Evolutionary conservation across 2,329 filamentous ascomycete species (phyloP).

Genomic region (Neonectria coccinea): DNA sequence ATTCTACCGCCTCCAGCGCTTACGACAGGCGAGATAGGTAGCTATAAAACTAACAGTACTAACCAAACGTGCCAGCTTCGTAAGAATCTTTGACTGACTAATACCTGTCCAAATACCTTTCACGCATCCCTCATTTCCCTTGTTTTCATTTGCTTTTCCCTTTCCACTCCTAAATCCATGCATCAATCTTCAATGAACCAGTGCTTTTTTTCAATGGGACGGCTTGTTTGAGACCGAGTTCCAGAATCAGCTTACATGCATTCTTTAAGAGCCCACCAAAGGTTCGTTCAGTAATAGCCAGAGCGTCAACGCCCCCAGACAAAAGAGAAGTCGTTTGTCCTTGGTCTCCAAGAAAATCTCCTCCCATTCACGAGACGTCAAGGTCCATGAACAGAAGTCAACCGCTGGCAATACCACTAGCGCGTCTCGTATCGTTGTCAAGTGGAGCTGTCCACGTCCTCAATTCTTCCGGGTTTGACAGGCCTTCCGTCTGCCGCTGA

Average conservation of each 20-base stretch:
- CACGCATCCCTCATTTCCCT: too few relatives aligned
- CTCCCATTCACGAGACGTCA: not conserved
- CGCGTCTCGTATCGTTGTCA: not conserved
- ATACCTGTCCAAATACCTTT: too few relatives aligned
- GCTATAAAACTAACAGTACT: not conserved
- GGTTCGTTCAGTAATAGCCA: too few relatives aligned
- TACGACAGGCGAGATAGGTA: not conserved
- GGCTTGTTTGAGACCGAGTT: not conserved
- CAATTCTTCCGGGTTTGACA: not conserved
- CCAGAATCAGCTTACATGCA: not conserved
- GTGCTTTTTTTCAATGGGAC: not conserved
- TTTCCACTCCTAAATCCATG: not conserved
- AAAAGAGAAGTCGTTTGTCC: not conserved
- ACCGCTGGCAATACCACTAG: not conserved
- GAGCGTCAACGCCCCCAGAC: too few relatives aligned
- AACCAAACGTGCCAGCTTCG: not conserved
- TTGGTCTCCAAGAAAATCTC: not conserved
- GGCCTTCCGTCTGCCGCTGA: not conserved
- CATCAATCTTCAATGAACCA: not conserved
- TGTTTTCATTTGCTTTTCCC: not conserved
- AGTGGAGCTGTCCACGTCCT: not conserved
- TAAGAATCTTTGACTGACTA: too few relatives aligned
- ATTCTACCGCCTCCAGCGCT: not conserved
- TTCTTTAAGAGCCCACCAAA: not conserved
- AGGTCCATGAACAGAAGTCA: not conserved